Conservation (phyloP, 352 stramenopile species). For the Phytophthora tentaculata region DNA sequence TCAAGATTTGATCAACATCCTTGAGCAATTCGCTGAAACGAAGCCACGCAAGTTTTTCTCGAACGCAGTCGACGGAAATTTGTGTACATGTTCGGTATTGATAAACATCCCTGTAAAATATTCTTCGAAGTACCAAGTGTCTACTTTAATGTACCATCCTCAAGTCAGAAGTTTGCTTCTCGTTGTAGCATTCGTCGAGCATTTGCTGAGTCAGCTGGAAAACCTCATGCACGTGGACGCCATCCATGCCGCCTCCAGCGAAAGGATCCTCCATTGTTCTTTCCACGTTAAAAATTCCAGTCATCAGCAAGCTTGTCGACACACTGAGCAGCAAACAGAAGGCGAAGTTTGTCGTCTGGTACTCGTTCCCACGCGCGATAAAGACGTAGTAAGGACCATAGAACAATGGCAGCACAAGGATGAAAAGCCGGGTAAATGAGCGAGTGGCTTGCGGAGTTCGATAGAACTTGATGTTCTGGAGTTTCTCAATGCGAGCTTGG, state of each 20-base stretch:
- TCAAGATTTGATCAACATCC: slow-evolving; percentile 10
- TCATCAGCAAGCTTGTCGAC: slow-evolving; percentile 85
- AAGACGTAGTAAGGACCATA: slow-evolving; percentile 90
- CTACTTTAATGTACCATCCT: slow-evolving; percentile 4
- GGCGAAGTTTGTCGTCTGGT: slow-evolving; percentile 69
- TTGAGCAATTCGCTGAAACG: slow-evolving; percentile 20
- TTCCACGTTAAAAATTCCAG: slow-evolving; percentile 90
- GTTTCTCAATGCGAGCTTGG: slow-evolving; percentile 77
- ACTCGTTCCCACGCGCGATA: slow-evolving; percentile 60
- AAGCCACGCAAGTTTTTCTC: slow-evolving; percentile 10
- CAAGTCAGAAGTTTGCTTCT: slow-evolving; percentile 11
- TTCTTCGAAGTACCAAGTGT: no score
- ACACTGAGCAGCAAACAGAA: slow-evolving; percentile 80
- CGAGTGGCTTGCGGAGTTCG: slow-evolving; percentile 86
- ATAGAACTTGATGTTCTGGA: slow-evolving; percentile 91
- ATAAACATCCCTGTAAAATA: not conserved
- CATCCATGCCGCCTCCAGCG: slow-evolving; percentile 65
- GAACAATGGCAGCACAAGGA: slow-evolving; percentile 84
- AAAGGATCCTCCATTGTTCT: slow-evolving; percentile 87
- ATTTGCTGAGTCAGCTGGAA: slow-evolving; percentile 60
- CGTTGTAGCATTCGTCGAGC: slow-evolving; percentile 57
- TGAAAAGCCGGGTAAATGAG: slow-evolving; percentile 86
- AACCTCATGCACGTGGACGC: slow-evolving; percentile 64
- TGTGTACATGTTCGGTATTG: not conserved
- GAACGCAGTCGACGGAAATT: no score